Evolutionary conservation across 805 yeast genomes (phyloP), one percentile per base, ranked within the genome.

Genomic region (Spathaspora arborariae): DNA sequence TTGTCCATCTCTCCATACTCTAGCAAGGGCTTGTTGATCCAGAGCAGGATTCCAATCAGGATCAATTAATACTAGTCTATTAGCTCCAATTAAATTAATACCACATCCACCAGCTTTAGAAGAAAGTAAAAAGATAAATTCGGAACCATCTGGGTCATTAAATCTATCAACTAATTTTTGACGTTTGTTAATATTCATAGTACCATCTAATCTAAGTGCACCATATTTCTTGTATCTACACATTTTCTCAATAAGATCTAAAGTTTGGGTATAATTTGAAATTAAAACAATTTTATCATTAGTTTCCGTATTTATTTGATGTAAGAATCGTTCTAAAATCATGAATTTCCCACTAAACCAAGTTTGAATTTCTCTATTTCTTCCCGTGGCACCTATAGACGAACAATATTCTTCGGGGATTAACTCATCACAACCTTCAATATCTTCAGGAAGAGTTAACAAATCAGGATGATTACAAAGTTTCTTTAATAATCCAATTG

Each of bases 51-150:
- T 92, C 99, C 99, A 94, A 63, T 94, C 99, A 0, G 84, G 84
- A 62, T 94, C 99, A 60, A 94, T 74, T 41, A 94, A 70, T 18
- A 94, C 80, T 51, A 94, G 72, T 51, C 99, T 76, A 55, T 94
- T 94, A 2, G 98, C 99, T 10, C 99, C 99, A 57, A 94, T 92
- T 56, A 94, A 76, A 63, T 94, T 94, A 58, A 94, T 88, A 67
- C 99, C 99, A 73, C 99, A 94, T 1, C 99, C 99, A 56, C 99
- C 99, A 1, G 99, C 99, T 64, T 94, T 94, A 6, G 96, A 88
- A 61, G 96, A 88, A 44, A 94, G 71, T 49, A 94, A 72, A 56
- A 94, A 94, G 2, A 94, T 82, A 63, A 92, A 94, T 54, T 91
- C 97, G 1, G 81, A 75, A 1, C 90, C 86, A 39, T 87, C 85